Evolutionary conservation across 2,329 filamentous ascomycete genomes (phyloP).

Genomic region (Clonostachys byssicola): DNA sequence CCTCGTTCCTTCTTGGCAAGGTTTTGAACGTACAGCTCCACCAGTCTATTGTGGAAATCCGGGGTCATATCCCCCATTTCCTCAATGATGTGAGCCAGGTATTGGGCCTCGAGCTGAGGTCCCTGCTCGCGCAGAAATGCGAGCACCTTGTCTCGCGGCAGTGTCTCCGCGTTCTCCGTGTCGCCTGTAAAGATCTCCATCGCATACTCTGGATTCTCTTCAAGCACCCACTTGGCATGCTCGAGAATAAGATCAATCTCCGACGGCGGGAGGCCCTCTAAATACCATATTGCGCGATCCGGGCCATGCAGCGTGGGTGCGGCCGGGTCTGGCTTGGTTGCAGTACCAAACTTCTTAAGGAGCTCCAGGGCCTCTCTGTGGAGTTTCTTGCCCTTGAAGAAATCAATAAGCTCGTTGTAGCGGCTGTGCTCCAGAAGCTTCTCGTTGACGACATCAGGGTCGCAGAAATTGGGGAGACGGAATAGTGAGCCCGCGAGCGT

Average conservation of each 20-base stretch:
- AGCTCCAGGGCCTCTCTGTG: slow-evolving; percentile 84
- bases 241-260: slow-evolving; percentile 89
- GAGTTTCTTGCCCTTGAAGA: slow-evolving; percentile 91
- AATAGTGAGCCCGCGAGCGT: slow-evolving; percentile 85
- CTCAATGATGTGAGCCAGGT: slow-evolving; percentile 85
- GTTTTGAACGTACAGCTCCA: slow-evolving; percentile 65
- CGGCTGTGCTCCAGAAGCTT: slow-evolving; percentile 83
- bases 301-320: slow-evolving; percentile 69
- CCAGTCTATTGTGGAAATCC: slow-evolving; percentile 81
- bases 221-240: slow-evolving; percentile 84
- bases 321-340: slow-evolving; percentile 42
- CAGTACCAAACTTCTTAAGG: slow-evolving; percentile 73
- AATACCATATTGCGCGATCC: slow-evolving; percentile 77
- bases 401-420: slow-evolving; percentile 95
- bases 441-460: slow-evolving; percentile 91
- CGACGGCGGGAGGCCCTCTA: slow-evolving; percentile 84
- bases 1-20: slow-evolving; percentile 35
- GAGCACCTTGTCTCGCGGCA: slow-evolving; percentile 74
- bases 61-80: slow-evolving; percentile 82
- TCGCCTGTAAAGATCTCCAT: slow-evolving; percentile 95
- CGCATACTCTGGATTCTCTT: slow-evolving; percentile 65
- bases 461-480: slow-evolving; percentile 94
- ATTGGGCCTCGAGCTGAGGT: slow-evolving; percentile 66
- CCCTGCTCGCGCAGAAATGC: slow-evolving; percentile 71
- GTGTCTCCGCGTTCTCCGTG: slow-evolving; percentile 87